Evolutionary conservation across 495 filamentous ascomycete species (phyloP), one percentile per base, ranked within the genome.

Genomic region (Daldinia concentrica): DNA sequence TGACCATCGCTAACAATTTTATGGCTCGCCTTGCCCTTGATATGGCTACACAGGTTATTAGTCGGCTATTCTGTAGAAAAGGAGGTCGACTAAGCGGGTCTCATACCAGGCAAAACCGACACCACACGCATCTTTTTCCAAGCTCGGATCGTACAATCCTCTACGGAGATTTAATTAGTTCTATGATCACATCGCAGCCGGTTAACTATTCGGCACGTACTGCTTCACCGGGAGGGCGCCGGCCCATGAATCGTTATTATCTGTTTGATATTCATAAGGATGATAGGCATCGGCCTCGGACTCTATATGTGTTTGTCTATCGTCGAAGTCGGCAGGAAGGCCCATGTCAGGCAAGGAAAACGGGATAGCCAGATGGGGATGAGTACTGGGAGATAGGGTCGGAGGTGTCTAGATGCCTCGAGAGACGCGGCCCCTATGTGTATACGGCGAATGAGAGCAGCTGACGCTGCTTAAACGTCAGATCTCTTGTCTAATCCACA

Each of bases 1-100:
- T 82, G 85, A 97, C 93, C 95, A 98, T 99, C 95, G 84, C 93
- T 97, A 58, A 99, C 90, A 75, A 99, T 99, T 81, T 99, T 99
- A 84, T 99, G 96, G 84, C 94, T 98, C 32, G 96, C 82, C 79
- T 91, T 91, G 83, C 96, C 95, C 85, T 99, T 99, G 80, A 98
- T 98, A 77, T 98, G 92, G 82, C 94, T 98, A 70, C 17, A 71
- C 71, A 39, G 72, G 71, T 51, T 14, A 41, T 72, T 77, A 73
- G 68, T 48, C 26, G 12, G 9, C 17, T 36, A 43, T 17, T 50
- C 3, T 19, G 9, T 50, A 56, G 9, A 36, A 37, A 14, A 36
- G 34, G 27, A n/a, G 26, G 36, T 54, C 7, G 30, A 17, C 30
- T 36, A 51, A 43, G 30, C 11, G 8, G 59, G 58, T 12, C 45